These are phyloP conservation scores for Aspergillus sclerotiicarbonarius DNA, from an alignment of 495 filamentous ascomycete genomes.

Conservation along the genomic window DNA sequence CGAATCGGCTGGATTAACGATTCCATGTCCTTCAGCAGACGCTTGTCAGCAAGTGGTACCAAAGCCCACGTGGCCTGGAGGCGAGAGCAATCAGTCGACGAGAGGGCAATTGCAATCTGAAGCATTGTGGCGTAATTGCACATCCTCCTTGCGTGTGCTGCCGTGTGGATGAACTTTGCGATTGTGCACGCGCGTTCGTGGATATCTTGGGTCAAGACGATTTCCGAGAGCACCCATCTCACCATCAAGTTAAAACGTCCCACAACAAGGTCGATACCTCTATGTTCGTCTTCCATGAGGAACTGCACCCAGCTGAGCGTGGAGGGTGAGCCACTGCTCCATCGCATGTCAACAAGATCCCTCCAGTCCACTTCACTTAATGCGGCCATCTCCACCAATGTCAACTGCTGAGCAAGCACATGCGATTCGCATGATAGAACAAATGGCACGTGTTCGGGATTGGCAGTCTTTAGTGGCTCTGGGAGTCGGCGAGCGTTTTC, in stretches of 20 bases:
- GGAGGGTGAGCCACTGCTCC: slow-evolving; percentile 69
- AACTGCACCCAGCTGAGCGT: slow-evolving; percentile 87
- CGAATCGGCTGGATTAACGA: slow-evolving; percentile 77
- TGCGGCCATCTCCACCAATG: slow-evolving; percentile 93
- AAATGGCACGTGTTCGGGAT: slow-evolving; percentile 76
- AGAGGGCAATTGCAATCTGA: slow-evolving; percentile 87
- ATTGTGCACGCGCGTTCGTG: slow-evolving; percentile 82
- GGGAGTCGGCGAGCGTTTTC: slow-evolving; percentile 26
- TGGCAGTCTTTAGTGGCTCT: slow-evolving; percentile 9
- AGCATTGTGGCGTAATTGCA: slow-evolving; percentile 97
- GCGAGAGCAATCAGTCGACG: slow-evolving; percentile 75
- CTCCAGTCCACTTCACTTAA: slow-evolving; percentile 97
- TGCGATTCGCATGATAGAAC: slow-evolving; percentile 89
- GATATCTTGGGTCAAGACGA: slow-evolving; percentile 77
- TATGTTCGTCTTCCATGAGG: slow-evolving; percentile 73
- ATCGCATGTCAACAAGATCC: slow-evolving; percentile 91
- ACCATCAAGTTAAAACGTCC: slow-evolving; percentile 97
- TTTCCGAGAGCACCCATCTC: slow-evolving; percentile 93
- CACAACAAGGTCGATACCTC: slow-evolving; percentile 92
- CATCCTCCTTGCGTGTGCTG: slow-evolving; percentile 75
- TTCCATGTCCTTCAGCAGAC: slow-evolving; percentile 78
- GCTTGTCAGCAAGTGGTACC: slow-evolving; percentile 66
- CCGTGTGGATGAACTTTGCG: slow-evolving; percentile 90
- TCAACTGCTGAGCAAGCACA: slow-evolving; percentile 88
- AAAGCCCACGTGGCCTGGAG: slow-evolving; percentile 79